Base-by-base conservation (phyloP, 345 rosid genomes). In the Physaria fendleri region DNA sequence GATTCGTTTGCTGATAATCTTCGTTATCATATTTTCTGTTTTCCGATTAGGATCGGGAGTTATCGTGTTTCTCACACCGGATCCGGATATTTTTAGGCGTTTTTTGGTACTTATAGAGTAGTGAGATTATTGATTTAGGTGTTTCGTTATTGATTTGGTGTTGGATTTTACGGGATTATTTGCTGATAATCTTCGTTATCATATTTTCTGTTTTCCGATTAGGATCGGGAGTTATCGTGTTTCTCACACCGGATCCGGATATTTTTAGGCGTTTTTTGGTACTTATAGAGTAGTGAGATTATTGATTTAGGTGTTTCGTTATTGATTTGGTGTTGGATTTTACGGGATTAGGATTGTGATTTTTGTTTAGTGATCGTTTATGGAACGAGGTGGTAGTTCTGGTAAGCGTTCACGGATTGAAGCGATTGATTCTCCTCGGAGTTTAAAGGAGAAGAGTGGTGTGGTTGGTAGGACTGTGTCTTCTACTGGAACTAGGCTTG, bases 311-410 rank as follows among this genome's bases (percentile, higher is more conserved):
- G 69, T 47, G 34, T 21, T 34, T 35, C 22, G 3, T 13, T 20
- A 22, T 52, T 8, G 47, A 10, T 59, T 29, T 51, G 54, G 22
- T 52, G 42, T 21, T 54, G 25, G 28, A 42, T 59, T 55, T 60
- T 2, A 61, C 14, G 66, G 58, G 74, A 71, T 75, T 80, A n/a
- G n/a, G n/a, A n/a, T n/a, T n/a, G n/a, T n/a, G n/a, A 16, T 48
- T 68, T 64, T 58, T 29, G 39, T 45, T 23, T 42, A 51, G 69
- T 65, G 66, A 34, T 64, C 30, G 69, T 39, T 51, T 49, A 88
- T 88, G 97, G 95, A 87, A 65, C 83, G 75, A 42, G 75, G 82
- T 45, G 71, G 89, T 79, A 84, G 90, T 74, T 85, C 90, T 18
- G 81, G 82, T 50, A 83, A 82, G 53, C 76, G 81, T 12, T 74